Base-by-base conservation (phyloP, 441 rosid species). In the Adansonia grandidieri region DNA sequence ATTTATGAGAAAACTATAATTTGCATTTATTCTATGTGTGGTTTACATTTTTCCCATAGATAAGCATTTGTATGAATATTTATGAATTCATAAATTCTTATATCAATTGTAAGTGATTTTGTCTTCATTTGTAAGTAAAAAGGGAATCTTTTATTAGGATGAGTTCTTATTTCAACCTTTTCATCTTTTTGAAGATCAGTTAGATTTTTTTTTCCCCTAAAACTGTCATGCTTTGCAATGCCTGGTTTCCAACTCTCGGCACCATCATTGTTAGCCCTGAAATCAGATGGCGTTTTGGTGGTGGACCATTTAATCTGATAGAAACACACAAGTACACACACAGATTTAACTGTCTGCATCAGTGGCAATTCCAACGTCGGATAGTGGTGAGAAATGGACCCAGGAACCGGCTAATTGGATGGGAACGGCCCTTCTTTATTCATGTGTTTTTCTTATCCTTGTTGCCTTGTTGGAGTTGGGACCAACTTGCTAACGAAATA, bases 21-120 rank as follows among this genome's bases (percentile, higher is more conserved):
- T 64, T 60, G 72, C 78, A 69, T 77, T 69, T 28, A 68, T 77
- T 72, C 40, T 56, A 74, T 56, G 63, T 53, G 37, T 79, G 62
- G 79, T 76, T 24, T 68, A 64, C 79, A 73, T 50, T 45, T 75
- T 24, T n/a, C 19, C 15, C 47, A 15, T 40, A 58, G 14, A 58
- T 57, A 20, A 17, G 72, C 75, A 78, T 56, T 73, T 83, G 86
- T 86, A 78, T 78, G 83, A 69, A 76, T 57, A 72, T 77, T 78
- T 51, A 77, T 66, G 78, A 84, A 80, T 79, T 75, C 79, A 74
- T 79, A 69, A 79, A 79, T 81, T 77, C 77, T 80, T 79, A 78
- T 78, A 77, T 79, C 65, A 75, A 80, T 51, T 78, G 74, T 77
- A 73, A 70, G 72, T 80, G 42, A 71, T 76, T 80, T 76, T 80